Percentiles rank a stretch among this genome's conserved stretches.
Evolutionary conservation across 306 rosid species (phyloP).

Genomic region (Gleditsia sinensis): DNA sequence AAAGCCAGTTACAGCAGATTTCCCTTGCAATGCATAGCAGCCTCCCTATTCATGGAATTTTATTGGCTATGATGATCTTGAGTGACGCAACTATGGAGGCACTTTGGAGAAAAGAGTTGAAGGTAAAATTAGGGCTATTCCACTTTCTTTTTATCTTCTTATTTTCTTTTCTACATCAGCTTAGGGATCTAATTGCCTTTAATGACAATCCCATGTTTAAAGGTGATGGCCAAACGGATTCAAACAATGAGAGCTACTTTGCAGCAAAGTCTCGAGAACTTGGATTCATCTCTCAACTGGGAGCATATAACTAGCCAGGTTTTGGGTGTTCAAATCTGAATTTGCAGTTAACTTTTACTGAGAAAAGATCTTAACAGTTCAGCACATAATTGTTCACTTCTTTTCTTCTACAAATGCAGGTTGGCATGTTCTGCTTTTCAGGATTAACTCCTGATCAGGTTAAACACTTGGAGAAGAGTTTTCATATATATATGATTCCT

Average conservation of each 20-base stretch:
- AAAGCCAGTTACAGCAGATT: constrained; percentile 79
- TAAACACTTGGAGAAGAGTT: constrained; percentile 58
- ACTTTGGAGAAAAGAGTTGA: constrained; percentile 73
- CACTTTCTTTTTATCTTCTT: background rate
- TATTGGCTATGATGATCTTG: constrained; percentile 61
- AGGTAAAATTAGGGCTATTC: constrained; percentile 42
- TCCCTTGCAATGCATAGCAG: constrained; percentile 84
- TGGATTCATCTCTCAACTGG: constrained; percentile 68
- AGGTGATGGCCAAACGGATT: constrained; percentile 81
- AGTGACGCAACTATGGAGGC: constrained; percentile 57
- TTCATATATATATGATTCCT: constrained; percentile 67
- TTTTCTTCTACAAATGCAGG: constrained; percentile 47
- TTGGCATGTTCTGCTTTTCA: constrained; percentile 81
- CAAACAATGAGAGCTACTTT: constrained; percentile 63
- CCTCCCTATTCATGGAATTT: constrained; percentile 69
- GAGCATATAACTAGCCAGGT: constrained; percentile 84
- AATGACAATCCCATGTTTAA: constrained; percentile 24
- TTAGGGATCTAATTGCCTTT: background rate
- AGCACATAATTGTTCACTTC: background rate
- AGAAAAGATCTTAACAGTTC: constrained; percentile 5
- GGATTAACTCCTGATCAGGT: constrained; percentile 82
- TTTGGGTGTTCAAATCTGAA: background rate
- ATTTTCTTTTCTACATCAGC: constrained; percentile 1
- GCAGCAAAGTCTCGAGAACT: constrained; percentile 58
- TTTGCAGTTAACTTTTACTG: background rate